Base-by-base conservation (phyloP, 495 filamentous ascomycete genomes). In the Penicillium herquei region DNA sequence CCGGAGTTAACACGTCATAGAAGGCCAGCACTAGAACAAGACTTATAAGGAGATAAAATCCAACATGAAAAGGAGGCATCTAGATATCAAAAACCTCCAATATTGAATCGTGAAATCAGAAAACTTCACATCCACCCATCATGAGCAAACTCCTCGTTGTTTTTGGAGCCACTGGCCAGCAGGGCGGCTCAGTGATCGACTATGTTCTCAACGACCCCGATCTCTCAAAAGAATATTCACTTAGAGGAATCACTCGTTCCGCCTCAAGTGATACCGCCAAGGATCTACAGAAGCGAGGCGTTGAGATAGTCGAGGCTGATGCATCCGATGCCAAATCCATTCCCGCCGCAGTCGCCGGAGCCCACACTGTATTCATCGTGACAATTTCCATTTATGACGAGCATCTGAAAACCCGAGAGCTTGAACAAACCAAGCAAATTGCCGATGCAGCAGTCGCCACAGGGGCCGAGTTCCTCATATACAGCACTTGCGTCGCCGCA, bases 131-230 rank as follows among this genome's bases (percentile, higher is more conserved):
- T n/a, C n/a, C n/a, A n/a, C n/a, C n/a, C n/a, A n/a, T n/a, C n/a
- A 80, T 80, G 77, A 57, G 67, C 13, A 78, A 81, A 44, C 49
- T 79, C 49, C 68, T 87, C 59, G 78, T 78, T 33, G 74, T 89
- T 32, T 84, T 87, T 56, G 84, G 84, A 10, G 80, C 82, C 9
- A 87, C 86, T 14, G 84, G 86, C 62, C 69, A 79, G 13, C 85
- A 87, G 63, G 86, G 85, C 34, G 70, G 78, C 33, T 84, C 82
- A 4, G 75, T 88, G 39, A 68, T 86, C 56, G 69, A 75, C 56
- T 53, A 59, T 18, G 69, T 87, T 16, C 73, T 85, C 3, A 56
- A 65, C 10, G 72, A 84, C 61, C 61, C 84, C 0, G 60, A 67
- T 18, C 69, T 82, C 14, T 78, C 74, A 10, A 59, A 73, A 6